Conservation (phyloP, 495 filamentous ascomycete species). For the Tuber microsphaerosporum region DNA sequence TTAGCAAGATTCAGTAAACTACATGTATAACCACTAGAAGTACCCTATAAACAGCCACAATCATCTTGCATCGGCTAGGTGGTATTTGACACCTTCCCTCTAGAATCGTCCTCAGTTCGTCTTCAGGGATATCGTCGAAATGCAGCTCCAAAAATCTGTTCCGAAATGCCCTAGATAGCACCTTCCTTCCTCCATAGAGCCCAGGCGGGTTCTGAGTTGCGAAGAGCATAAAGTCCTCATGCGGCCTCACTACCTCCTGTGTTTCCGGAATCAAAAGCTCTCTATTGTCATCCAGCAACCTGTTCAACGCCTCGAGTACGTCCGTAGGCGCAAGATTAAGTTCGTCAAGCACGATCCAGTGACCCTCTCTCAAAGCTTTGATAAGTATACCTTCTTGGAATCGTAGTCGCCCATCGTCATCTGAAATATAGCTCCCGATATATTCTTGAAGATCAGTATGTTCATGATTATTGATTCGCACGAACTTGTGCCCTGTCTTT, state of each 20-base stretch:
- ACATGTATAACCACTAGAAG: constrained; percentile 17
- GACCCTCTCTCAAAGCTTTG: constrained; percentile 80
- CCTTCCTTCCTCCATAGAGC: constrained; percentile 88
- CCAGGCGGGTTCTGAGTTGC: constrained; percentile 98
- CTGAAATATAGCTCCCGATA: constrained; percentile 85
- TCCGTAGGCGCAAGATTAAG: constrained; percentile 94
- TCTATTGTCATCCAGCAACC: constrained; percentile 93
- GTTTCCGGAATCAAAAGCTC: constrained; percentile 96
- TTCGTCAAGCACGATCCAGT: constrained; percentile 98
- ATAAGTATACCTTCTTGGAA: constrained; percentile 96
- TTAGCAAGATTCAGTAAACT: constrained; percentile 6
- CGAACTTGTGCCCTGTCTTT: constrained; percentile 89
- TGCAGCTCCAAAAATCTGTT: constrained; percentile 96
- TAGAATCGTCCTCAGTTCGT: constrained; percentile 87
- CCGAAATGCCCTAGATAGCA: constrained; percentile 84
- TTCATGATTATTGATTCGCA: constrained; percentile 98
- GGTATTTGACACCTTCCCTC: constrained; percentile 76
- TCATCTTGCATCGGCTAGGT: constrained; percentile 79
- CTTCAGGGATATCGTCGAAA: constrained; percentile 95
- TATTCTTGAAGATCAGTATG: constrained; percentile 98
- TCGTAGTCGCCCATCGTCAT: constrained; percentile 67
- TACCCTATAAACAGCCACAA: constrained; percentile 82
- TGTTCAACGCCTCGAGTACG: constrained; percentile 89
- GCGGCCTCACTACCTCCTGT: constrained; percentile 83
- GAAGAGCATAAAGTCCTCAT: constrained; percentile 94